These are phyloP conservation scores for Hordeum marinum DNA, from an alignment of 176 grass and related monocot genomes.

Conservation along the genomic window DNA sequence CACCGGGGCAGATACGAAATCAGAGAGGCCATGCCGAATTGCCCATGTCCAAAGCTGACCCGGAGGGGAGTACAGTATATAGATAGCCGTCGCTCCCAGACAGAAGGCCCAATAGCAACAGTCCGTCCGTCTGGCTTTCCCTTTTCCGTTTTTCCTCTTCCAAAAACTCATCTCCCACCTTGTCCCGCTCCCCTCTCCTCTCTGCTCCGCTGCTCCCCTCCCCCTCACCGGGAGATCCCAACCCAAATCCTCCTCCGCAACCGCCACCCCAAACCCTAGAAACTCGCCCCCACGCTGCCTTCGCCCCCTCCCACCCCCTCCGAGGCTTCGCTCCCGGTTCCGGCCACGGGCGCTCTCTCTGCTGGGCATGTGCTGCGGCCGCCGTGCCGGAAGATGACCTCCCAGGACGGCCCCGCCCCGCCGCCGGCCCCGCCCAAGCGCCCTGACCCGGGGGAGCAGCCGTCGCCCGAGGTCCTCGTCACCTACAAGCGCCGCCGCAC, in stretches of 20 bases:
- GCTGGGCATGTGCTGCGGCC: not conserved
- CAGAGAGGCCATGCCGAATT: too few species aligned
- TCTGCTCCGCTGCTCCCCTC: not conserved
- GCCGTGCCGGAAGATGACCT: conserved; percentile 5
- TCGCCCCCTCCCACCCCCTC: not conserved
- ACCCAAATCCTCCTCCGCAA: conserved; percentile 8
- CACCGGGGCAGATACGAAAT: too few species aligned
- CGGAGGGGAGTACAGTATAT: too few species aligned
- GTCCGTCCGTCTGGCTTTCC: not conserved
- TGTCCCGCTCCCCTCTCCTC: not conserved
- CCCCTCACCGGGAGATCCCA: not conserved
- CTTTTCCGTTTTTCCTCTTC: conserved; percentile 7
- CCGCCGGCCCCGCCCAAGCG: conserved; percentile 27
- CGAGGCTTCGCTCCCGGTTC: not conserved
- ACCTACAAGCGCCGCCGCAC: conserved; percentile 53
- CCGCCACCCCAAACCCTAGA: conserved; percentile 17
- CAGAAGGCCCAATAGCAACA: too few species aligned
- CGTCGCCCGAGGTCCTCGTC: not conserved
- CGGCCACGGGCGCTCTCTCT: not conserved
- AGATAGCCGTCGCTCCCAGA: too few species aligned
- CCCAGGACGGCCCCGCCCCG: conserved; percentile 5
- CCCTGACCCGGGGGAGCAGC: not conserved
- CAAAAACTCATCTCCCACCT: not conserved
- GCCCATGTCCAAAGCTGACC: too few species aligned
- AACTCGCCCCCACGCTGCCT: not conserved